Conservation (phyloP, 306 rosid species). For the Casuarina equisetifolia region DNA sequence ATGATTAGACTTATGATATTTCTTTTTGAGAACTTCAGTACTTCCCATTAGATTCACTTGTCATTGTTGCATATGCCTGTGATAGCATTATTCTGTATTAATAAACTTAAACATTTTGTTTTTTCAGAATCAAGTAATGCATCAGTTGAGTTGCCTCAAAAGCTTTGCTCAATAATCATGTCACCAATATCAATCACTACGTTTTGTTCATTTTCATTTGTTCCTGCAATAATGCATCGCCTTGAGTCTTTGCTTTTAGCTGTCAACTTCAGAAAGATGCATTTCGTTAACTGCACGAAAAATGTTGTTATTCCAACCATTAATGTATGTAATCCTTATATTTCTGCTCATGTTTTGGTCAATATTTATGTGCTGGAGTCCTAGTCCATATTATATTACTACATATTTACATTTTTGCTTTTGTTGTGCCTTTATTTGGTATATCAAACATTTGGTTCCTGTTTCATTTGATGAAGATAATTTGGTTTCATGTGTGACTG, state of each 20-base stretch:
- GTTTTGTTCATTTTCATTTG: constrained; percentile 59
- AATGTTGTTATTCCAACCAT: constrained; percentile 44
- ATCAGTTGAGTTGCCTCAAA: constrained; percentile 76
- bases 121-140: constrained; percentile 50
- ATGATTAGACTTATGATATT: constrained; percentile 1
- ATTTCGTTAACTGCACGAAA: constrained; percentile 52
- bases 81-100: not conserved
- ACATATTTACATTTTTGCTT: not conserved
- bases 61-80: not conserved
- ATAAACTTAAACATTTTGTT: not conserved
- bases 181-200: constrained; percentile 55
- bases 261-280: constrained; percentile 53
- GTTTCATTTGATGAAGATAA: not conserved
- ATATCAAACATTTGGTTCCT: not conserved
- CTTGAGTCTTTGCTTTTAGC: constrained; percentile 68
- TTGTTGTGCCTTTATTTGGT: not conserved
- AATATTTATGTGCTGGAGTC: not conserved
- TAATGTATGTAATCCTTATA: constrained; percentile 43
- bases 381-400: not conserved
- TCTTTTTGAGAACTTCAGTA: not conserved
- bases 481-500: not conserved
- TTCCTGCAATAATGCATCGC: constrained; percentile 81
- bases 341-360: not conserved
- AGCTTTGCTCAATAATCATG: constrained; percentile 66
- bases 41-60: not conserved